phyloP scores from a whole-genome alignment of 2,329 filamentous ascomycete species.

The Achaetomium macrosporum region DNA sequence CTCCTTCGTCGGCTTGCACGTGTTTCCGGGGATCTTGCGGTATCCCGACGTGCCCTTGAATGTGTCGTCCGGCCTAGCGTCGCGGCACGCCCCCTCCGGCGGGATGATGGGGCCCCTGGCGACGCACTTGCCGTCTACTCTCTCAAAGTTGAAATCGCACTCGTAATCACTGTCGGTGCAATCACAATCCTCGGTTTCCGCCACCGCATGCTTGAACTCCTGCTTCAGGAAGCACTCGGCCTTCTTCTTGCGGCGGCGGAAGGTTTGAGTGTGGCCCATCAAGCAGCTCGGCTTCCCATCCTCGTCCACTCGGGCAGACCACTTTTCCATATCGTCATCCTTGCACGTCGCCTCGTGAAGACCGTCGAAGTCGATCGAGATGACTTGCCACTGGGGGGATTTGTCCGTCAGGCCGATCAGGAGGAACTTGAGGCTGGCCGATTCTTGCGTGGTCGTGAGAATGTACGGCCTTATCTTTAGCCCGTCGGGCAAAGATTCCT shows the following conservation, averaged over 20 bases:
- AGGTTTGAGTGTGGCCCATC: constrained; percentile 94
- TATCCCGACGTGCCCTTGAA: constrained; percentile 87
- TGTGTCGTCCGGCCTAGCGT: constrained; percentile 56
- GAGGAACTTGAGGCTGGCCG: constrained; percentile 86
- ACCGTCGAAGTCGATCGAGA: constrained; percentile 76
- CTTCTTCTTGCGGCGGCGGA: constrained; percentile 75
- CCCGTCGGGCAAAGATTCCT: constrained; percentile 59
- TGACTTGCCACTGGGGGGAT: constrained; percentile 53
- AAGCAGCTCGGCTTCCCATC: constrained; percentile 79
- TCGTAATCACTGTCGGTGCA: constrained; percentile 86
- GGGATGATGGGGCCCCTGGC: constrained; percentile 55
- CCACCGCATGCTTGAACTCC: constrained; percentile 72
- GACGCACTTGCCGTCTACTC: constrained; percentile 63
- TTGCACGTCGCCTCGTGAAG: constrained; percentile 76
- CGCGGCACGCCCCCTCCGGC: constrained; percentile 68
- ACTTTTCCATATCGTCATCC: constrained; percentile 75
- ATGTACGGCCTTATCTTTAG: constrained; percentile 64
- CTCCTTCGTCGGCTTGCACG: constrained; percentile 53
- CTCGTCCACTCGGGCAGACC: constrained; percentile 76
- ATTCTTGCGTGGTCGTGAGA: constrained; percentile 85
- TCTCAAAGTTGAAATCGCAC: constrained; percentile 88
- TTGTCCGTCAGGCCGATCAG: constrained; percentile 59
- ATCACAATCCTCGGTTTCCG: constrained; percentile 67
- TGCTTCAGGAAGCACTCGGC: constrained; percentile 84
- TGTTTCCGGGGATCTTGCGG: constrained; percentile 81